Conservation (phyloP, 495 filamentous ascomycete species). For the Emericellopsis terricola region DNA sequence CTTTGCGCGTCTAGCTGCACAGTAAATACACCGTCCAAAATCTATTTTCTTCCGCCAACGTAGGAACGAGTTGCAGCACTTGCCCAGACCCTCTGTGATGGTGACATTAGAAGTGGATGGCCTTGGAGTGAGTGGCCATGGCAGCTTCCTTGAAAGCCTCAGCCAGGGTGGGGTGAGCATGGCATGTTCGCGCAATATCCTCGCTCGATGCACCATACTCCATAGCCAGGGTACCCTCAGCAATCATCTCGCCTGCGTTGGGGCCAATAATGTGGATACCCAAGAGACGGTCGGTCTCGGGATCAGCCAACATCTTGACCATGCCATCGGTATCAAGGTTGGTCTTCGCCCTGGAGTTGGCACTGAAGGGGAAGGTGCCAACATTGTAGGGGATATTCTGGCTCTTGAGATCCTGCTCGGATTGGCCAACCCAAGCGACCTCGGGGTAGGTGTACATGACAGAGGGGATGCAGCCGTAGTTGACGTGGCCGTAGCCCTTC, state of each 20-base stretch:
- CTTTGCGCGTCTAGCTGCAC: no score
- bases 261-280: slow-evolving; percentile 94
- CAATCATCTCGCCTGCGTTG: slow-evolving; percentile 98
- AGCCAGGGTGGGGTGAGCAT: slow-evolving; percentile 89
- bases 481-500: slow-evolving; percentile 94
- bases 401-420: slow-evolving; percentile 87
- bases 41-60: no score
- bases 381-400: slow-evolving; percentile 75
- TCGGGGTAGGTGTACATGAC: slow-evolving; percentile 99
- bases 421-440: slow-evolving; percentile 97
- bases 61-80: no score
- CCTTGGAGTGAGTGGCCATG: slow-evolving; percentile 92
- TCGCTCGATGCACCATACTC: slow-evolving; percentile 94
- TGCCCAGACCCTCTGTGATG: no score
- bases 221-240: slow-evolving; percentile 83
- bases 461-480: slow-evolving; percentile 92
- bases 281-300: slow-evolving; percentile 88
- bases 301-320: slow-evolving; percentile 94
- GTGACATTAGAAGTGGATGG: slow-evolving; percentile 98
- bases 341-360: slow-evolving; percentile 96
- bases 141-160: slow-evolving; percentile 99
- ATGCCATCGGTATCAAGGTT: slow-evolving; percentile 92
- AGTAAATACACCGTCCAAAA: no score
- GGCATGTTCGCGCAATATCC: slow-evolving; percentile 88
- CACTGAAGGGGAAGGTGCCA: slow-evolving; percentile 90